Conservation (phyloP, 192 early-diverging fungal species). For the Linnemannia zychae region DNA sequence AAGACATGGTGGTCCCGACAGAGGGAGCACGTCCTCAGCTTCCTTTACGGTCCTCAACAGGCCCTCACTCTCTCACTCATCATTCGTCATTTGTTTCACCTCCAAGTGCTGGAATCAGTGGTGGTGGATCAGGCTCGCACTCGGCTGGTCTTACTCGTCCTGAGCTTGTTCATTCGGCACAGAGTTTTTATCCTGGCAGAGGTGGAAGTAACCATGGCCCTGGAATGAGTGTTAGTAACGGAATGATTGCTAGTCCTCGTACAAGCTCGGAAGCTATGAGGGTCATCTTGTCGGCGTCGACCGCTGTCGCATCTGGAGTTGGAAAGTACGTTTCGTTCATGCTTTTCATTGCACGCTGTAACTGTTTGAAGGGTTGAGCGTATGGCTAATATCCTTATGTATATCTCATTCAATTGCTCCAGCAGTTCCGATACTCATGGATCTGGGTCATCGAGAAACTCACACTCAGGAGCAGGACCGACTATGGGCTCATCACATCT, state of each 20-base stretch:
- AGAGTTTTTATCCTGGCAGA: constrained; percentile 33
- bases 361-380: no score
- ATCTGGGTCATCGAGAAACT: not conserved
- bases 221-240: constrained; percentile 2
- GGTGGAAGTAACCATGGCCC: not conserved
- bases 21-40: not conserved
- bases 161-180: constrained; percentile 20
- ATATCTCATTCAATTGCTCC: not conserved
- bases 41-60: not conserved
- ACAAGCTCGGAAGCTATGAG: constrained; percentile 45
- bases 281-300: constrained; percentile 19
- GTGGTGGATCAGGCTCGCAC: not conserved
- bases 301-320: not conserved
- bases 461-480: not conserved
- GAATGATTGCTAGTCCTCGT: not conserved
- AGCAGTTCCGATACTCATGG: not conserved
- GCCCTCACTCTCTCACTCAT: not conserved
- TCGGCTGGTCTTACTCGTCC: not conserved
- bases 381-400: not conserved
- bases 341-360: no score
- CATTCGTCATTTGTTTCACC: not conserved
- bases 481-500: not conserved
- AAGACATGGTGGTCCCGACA: constrained; percentile 56
- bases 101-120: not conserved
- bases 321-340: constrained; percentile 3